A percentile compares a stretch with the other conserved stretches of the same genome.
Evolutionary conservation across 75 land plant genomes (phyloP).

Genomic region (Cunninghamia lanceolata): DNA sequence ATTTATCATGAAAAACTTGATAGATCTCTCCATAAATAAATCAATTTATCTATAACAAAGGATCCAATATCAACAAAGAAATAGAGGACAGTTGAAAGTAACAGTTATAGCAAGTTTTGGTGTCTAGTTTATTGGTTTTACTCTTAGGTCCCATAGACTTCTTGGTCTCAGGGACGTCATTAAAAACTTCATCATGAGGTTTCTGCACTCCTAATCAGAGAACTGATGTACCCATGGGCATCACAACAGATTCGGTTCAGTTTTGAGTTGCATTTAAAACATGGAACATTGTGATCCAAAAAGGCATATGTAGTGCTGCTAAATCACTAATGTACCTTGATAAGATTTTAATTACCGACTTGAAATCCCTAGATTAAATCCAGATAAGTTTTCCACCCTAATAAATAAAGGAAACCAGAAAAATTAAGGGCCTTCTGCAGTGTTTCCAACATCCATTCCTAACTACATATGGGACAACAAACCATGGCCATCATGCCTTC

Average conservation of each 20-base stretch:
- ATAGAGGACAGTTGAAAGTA: too few relatives aligned
- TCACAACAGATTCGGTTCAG: background rate
- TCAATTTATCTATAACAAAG: too few relatives aligned
- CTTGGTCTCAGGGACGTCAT: too few relatives aligned
- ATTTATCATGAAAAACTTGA: too few relatives aligned
- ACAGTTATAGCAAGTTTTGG: too few relatives aligned
- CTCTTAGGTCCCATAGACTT: too few relatives aligned
- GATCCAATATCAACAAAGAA: too few relatives aligned
- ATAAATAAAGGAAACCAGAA: background rate
- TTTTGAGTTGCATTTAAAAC: background rate
- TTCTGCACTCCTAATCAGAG: background rate
- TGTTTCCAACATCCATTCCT: background rate
- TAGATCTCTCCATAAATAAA: too few relatives aligned
- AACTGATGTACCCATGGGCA: background rate
- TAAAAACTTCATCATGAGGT: too few relatives aligned
- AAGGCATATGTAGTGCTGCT: background rate
- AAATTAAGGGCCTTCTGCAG: background rate
- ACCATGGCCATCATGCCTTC: background rate
- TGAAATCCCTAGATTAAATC: background rate
- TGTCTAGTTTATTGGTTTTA: too few relatives aligned
- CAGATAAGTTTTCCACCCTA: background rate
- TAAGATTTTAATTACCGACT: background rate
- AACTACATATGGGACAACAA: background rate
- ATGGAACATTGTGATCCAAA: background rate
- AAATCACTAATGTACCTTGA: background rate